Percentiles rank a stretch among this genome's conserved stretches.
These are phyloP conservation scores for Lachancea thermotolerans DNA, from an alignment of 805 yeast genomes.

Conservation along the genomic window DNA sequence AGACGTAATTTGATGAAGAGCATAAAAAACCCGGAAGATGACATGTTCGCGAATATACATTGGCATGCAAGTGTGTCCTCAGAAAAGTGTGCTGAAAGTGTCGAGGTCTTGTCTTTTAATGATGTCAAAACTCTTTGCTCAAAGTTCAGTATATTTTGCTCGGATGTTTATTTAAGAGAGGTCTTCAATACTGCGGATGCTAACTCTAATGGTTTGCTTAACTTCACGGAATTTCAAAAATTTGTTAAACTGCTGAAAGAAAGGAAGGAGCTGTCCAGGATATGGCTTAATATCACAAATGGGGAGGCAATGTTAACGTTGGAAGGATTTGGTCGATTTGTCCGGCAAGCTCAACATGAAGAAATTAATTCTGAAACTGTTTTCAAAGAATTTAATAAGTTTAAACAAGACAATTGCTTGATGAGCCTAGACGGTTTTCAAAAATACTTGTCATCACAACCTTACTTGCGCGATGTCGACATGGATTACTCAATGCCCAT, in stretches of 20 bases:
- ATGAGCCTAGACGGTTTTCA: constrained; percentile 20
- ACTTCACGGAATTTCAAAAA: constrained; percentile 65
- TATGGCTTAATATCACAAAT: constrained; percentile 40
- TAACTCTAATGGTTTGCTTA: constrained; percentile 44
- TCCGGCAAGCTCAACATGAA: constrained; percentile 45
- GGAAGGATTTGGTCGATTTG: constrained; percentile 38
- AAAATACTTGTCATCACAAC: constrained; percentile 29
- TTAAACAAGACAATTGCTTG: constrained; percentile 21
- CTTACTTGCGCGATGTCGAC: constrained; percentile 16
- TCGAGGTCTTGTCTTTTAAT: constrained; percentile 47
- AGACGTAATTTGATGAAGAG: constrained; percentile 59
- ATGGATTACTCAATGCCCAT: constrained; percentile 55
- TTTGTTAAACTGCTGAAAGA: constrained; percentile 64
- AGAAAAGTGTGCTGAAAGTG: constrained; percentile 29
- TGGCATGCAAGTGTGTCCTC: constrained; percentile 47
- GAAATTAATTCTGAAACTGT: constrained; percentile 28
- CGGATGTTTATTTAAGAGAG: constrained; percentile 40
- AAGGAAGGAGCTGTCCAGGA: constrained; percentile 50
- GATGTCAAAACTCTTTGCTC: constrained; percentile 62
- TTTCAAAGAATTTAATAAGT: constrained; percentile 31
- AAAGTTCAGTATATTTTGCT: constrained; percentile 66
- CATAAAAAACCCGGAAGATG: constrained; percentile 51
- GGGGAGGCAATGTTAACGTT: constrained; percentile 21
- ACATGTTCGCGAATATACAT: constrained; percentile 54
- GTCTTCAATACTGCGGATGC: constrained; percentile 51